Percentiles rank a stretch among this genome's conserved stretches.
phyloP scores from a whole-genome alignment of 1,284 basidiomycete genomes.

The Termitomyces sp. region DNA sequence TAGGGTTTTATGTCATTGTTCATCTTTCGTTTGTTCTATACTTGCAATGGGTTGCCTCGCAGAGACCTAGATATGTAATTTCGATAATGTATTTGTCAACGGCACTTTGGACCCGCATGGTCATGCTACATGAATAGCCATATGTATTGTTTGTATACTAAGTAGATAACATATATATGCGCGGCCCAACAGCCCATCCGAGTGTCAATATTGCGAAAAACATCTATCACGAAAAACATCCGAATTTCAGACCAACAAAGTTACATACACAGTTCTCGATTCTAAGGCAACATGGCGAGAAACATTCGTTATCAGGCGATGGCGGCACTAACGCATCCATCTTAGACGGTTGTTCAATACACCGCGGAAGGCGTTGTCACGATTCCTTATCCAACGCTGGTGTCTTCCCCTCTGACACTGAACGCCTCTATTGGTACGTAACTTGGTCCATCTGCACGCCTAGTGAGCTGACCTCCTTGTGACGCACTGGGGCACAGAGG shows the following conservation, averaged over 20 bases:
- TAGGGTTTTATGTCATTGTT: neutral
- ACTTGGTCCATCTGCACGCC: neutral
- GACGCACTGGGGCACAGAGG: conserved; percentile 36
- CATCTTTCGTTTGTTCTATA: neutral
- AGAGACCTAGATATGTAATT: neutral
- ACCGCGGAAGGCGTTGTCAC: conserved; percentile 57
- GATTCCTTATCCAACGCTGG: conserved; percentile 64
- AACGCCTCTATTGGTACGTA: conserved; percentile 56
- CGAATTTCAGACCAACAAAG: no score
- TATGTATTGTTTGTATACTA: no score
- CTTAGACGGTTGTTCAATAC: conserved; percentile 28
- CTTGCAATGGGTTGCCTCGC: neutral
- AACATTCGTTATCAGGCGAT: conserved; percentile 16
- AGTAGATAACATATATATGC: no score
- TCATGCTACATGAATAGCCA: no score
- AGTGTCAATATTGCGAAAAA: neutral
- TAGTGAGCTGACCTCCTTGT: conserved; percentile 2
- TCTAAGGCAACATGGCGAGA: conserved; percentile 18
- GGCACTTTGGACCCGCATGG: no score
- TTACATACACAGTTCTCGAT: neutral
- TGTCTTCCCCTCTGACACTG: conserved; percentile 55
- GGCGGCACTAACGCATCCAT: conserved; percentile 18
- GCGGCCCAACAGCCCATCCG: no score
- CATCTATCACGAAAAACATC: neutral
- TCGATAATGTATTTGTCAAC: neutral